phyloP scores from a whole-genome alignment of 2,329 filamentous ascomycete genomes.

The Coleophoma crateriformis region DNA sequence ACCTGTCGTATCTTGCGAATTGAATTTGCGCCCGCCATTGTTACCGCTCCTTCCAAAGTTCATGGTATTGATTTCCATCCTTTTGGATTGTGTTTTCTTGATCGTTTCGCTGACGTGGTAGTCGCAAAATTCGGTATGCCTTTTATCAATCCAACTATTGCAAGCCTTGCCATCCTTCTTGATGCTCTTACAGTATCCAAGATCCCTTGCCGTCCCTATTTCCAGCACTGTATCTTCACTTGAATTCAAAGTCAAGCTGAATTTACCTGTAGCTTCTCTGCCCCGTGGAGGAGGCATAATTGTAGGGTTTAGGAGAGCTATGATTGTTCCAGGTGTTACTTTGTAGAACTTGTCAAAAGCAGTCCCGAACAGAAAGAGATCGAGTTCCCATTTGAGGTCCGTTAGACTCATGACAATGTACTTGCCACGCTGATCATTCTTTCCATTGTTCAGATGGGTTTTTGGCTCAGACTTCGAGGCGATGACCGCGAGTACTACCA shows the following conservation, averaged over 20 bases:
- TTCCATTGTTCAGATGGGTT: conserved; percentile 41
- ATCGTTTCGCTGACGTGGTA: conserved; percentile 84
- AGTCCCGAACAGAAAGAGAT: conserved; percentile 85
- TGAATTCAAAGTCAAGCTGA: conserved; percentile 79
- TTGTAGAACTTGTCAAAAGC: conserved; percentile 95
- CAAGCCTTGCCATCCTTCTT: conserved; percentile 82
- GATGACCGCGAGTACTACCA: conserved; percentile 83
- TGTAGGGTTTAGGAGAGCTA: conserved; percentile 86
- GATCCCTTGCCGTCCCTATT: conserved; percentile 75
- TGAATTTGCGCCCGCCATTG: conserved; percentile 21
- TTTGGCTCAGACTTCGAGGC: conserved; percentile 83
- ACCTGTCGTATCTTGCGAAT: conserved; percentile 16
- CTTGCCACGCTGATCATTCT: conserved; percentile 57
- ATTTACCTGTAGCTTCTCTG: conserved; percentile 72
- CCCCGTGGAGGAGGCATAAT: conserved; percentile 82
- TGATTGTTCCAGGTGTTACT: conserved; percentile 80
- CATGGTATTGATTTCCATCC: conserved; percentile 77
- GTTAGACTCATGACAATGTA: conserved; percentile 90
- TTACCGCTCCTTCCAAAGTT: conserved; percentile 35
- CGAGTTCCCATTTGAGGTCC: conserved; percentile 85
- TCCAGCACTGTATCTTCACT: conserved; percentile 88
- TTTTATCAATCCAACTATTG: conserved; percentile 77
- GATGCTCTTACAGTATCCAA: conserved; percentile 81
- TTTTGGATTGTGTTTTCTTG: conserved; percentile 57
- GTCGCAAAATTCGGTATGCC: conserved; percentile 86